phyloP scores from a whole-genome alignment of 305 asterid genomes.

The Fraxinus platypoda region DNA sequence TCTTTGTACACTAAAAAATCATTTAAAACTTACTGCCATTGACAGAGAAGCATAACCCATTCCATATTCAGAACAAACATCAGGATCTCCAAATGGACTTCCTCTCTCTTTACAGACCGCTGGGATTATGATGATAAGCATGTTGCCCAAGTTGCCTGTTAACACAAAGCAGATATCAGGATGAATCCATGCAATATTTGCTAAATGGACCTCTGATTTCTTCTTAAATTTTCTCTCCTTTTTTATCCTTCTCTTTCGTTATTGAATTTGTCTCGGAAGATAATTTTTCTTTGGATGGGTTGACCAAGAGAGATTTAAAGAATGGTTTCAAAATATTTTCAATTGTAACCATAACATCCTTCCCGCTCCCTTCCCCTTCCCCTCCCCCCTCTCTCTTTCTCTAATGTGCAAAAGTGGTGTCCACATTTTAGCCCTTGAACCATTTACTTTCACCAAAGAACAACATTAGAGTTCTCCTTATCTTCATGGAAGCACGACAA shows the following conservation, averaged over 20 bases:
- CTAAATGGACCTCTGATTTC: background rate
- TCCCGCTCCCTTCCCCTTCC: background rate
- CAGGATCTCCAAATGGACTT: conserved; percentile 84
- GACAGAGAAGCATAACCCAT: conserved; percentile 91
- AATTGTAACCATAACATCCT: background rate
- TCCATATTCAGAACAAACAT: conserved; percentile 55
- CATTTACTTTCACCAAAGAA: background rate
- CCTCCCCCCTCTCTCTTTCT: background rate
- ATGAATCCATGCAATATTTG: background rate
- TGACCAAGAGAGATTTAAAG: background rate
- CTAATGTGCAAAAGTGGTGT: background rate
- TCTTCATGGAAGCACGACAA: background rate
- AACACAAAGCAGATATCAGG: conserved; percentile 16
- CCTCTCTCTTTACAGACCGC: conserved; percentile 84
- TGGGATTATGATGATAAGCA: conserved; percentile 80
- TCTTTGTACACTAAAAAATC: background rate
- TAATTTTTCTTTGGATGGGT: background rate
- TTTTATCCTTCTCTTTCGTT: background rate
- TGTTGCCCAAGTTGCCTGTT: conserved; percentile 84
- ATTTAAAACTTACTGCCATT: conserved; percentile 69
- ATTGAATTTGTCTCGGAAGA: background rate
- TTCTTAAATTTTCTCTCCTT: background rate
- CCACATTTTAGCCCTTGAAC: background rate
- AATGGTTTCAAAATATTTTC: background rate
- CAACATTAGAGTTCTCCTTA: background rate